Conservation (phyloP, 2,329 filamentous ascomycete species). For the Penicillium aurantiogriseum region DNA sequence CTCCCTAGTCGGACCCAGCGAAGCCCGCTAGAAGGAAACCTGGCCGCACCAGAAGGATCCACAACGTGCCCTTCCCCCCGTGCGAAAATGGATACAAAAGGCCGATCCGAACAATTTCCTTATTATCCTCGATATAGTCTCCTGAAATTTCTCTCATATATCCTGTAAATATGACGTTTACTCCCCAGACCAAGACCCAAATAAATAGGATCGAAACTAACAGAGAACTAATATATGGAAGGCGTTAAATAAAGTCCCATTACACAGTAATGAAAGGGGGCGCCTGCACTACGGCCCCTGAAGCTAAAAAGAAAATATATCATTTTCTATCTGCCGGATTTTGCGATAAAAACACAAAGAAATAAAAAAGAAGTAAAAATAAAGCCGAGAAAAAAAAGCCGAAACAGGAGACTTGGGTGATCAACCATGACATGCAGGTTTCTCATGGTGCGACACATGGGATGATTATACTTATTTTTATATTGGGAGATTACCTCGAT, state of each 20-base stretch:
- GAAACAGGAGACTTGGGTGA: background rate
- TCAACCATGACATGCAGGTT: slow-evolving; percentile 14
- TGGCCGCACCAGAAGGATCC: slow-evolving; percentile 38
- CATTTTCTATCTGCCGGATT: background rate
- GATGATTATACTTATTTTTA: slow-evolving; percentile 6
- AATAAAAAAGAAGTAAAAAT: background rate
- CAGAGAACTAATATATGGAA: background rate
- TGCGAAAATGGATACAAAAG: slow-evolving; percentile 30
- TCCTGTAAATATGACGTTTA: slow-evolving; percentile 8
- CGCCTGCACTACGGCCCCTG: slow-evolving; percentile 2
- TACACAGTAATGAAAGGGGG: slow-evolving; percentile 16
- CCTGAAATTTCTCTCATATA: slow-evolving; percentile 1
- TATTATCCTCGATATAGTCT: background rate
- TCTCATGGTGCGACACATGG: slow-evolving; percentile 11
- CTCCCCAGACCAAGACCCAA: background rate
- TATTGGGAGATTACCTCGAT: slow-evolving; percentile 14
- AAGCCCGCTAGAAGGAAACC: slow-evolving; percentile 32
- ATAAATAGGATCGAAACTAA: background rate
- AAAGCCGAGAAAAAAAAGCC: background rate
- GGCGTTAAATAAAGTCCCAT: background rate
- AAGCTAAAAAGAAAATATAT: slow-evolving; percentile 1
- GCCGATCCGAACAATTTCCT: slow-evolving; percentile 31
- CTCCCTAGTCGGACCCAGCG: slow-evolving; percentile 25
- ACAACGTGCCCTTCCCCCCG: slow-evolving; percentile 35
- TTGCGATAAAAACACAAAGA: background rate